Percentiles rank a stretch among this genome's conserved stretches.
These are phyloP conservation scores for Recurvomyces mirabilis DNA, from an alignment of 495 filamentous ascomycete species.

Conservation along the genomic window DNA sequence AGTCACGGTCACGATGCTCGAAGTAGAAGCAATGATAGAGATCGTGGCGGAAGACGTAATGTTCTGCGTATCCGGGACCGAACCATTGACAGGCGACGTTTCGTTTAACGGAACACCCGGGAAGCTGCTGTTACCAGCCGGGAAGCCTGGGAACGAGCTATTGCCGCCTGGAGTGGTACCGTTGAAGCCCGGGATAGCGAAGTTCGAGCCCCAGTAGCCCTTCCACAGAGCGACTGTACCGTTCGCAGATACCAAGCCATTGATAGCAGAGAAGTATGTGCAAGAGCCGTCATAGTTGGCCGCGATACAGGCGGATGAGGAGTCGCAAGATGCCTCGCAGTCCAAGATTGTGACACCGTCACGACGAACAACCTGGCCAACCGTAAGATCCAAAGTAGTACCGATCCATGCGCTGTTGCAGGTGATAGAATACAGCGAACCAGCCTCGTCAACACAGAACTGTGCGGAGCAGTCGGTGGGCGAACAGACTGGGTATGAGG, in stretches of 20 bases:
- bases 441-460: slow-evolving; percentile 2
- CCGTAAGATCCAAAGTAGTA: no score
- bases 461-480: neutral
- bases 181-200: neutral
- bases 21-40: no score
- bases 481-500: neutral
- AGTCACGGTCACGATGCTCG: no score
- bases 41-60: neutral
- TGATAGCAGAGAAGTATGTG: neutral
- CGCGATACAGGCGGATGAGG: neutral
- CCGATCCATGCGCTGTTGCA: slow-evolving; percentile 2
- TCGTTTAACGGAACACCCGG: no score
- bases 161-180: neutral
- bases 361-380: neutral
- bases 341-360: neutral
- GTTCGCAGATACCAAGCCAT: neutral
- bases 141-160: neutral
- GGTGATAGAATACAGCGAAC: slow-evolving; percentile 2
- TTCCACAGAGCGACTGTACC: neutral
- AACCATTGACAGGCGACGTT: no score
- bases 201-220: neutral
- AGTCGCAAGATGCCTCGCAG: slow-evolving; percentile 1
- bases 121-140: neutral
- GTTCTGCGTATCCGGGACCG: no score
- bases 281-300: neutral